These are phyloP conservation scores for Sugiyamaella paludigena DNA, from an alignment of 1,139 yeast species.

Conservation along the genomic window DNA sequence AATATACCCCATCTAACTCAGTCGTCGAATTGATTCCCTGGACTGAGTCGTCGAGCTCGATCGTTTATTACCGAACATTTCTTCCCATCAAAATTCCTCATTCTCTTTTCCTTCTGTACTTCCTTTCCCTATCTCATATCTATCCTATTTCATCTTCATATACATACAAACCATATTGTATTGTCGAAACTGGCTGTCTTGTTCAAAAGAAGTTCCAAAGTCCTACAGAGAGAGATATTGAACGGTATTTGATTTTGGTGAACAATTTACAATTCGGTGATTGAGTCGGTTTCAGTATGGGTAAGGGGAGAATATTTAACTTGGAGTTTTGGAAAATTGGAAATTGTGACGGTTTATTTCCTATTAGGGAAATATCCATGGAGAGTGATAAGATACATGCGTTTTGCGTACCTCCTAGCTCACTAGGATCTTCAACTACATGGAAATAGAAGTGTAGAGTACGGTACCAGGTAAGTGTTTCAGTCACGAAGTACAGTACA, in stretches of 20 bases:
- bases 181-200: conserved; percentile 10
- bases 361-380: conserved; percentile 9
- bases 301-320: background rate
- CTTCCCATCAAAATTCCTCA: no score
- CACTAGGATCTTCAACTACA: no score
- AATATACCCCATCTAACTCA: no score
- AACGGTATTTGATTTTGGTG: conserved; percentile 6
- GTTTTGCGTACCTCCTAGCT: no score
- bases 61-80: no score
- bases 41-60: no score
- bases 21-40: no score
- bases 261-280: conserved; percentile 7
- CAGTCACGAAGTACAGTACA: no score
- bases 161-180: conserved; percentile 16
- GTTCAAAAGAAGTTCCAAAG: conserved; percentile 12
- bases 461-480: no score
- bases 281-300: conserved; percentile 4
- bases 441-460: no score
- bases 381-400: no score
- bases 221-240: conserved; percentile 11
- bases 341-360: background rate
- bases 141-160: background rate
- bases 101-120: background rate
- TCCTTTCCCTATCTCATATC: background rate
- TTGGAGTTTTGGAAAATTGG: conserved; percentile 6